Conservation (phyloP, 768 basidiomycete genomes). For the Termitomyces eurrhizus region DNA sequence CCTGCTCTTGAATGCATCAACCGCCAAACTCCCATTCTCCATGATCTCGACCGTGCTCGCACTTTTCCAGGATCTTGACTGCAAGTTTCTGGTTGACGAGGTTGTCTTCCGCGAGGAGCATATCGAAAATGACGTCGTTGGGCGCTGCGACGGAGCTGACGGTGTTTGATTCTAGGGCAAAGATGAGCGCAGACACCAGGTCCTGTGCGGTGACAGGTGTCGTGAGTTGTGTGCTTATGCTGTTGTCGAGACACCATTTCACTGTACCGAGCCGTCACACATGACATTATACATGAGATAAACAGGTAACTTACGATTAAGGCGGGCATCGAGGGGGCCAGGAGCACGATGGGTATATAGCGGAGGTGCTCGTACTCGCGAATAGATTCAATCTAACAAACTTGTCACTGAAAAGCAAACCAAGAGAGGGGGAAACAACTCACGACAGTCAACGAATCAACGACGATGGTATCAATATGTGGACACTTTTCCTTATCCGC, state of each 20-base stretch:
- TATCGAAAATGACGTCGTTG: slow-evolving; percentile 85
- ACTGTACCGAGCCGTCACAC: slow-evolving; percentile 37
- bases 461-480: too few species aligned
- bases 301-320: slow-evolving; percentile 56
- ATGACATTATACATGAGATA: too few species aligned
- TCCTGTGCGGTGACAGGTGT: slow-evolving; percentile 88
- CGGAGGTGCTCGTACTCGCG: slow-evolving; percentile 92
- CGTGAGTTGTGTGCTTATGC: slow-evolving; percentile 92
- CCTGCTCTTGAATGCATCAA: slow-evolving; percentile 87
- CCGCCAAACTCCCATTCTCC: slow-evolving; percentile 92
- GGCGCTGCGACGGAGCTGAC: slow-evolving; percentile 83
- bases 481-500: too few species aligned
- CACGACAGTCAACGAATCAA: too few species aligned
- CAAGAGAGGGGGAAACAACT: neutral
- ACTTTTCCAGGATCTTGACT: slow-evolving; percentile 94
- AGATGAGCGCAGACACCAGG: slow-evolving; percentile 86
- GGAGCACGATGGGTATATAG: slow-evolving; percentile 93
- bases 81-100: slow-evolving; percentile 95
- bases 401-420: neutral
- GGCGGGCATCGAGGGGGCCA: slow-evolving; percentile 73
- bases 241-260: slow-evolving; percentile 96
- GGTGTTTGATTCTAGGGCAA: slow-evolving; percentile 92
- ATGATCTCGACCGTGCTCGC: slow-evolving; percentile 97
- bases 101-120: slow-evolving; percentile 44
- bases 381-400: slow-evolving; percentile 73